These are phyloP conservation scores for Tricladium varicosporioides DNA, from an alignment of 2,329 filamentous ascomycete genomes.

Conservation along the genomic window DNA sequence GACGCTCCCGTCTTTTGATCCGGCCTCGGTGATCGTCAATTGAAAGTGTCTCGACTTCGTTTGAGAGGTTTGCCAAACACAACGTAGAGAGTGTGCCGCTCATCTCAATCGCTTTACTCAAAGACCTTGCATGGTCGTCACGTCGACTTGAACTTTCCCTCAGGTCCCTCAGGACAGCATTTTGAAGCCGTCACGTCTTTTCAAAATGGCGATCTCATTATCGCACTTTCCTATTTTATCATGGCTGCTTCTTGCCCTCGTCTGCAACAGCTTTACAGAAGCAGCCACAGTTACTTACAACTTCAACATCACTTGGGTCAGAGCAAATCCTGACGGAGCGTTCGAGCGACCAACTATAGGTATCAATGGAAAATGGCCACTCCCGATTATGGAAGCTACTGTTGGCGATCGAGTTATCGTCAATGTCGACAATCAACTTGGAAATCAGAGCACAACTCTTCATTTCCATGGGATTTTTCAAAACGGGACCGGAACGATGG, in stretches of 20 bases:
- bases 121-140: slow-evolving; percentile 8
- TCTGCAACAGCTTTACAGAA: slow-evolving; percentile 31
- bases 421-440: slow-evolving; percentile 37
- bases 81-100: not conserved
- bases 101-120: slow-evolving; percentile 14
- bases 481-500: slow-evolving; percentile 66
- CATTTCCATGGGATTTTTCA: slow-evolving; percentile 72
- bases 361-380: slow-evolving; percentile 75
- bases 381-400: slow-evolving; percentile 62
- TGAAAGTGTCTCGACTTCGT: not conserved
- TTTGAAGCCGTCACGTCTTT: not conserved
- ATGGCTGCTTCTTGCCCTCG: slow-evolving; percentile 29
- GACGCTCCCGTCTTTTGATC: slow-evolving; percentile 9
- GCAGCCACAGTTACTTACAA: slow-evolving; percentile 55
- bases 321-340: slow-evolving; percentile 67
- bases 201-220: slow-evolving; percentile 43
- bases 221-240: slow-evolving; percentile 40
- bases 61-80: slow-evolving; percentile 3
- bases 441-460: slow-evolving; percentile 60
- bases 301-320: slow-evolving; percentile 71
- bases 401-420: slow-evolving; percentile 55
- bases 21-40: slow-evolving; percentile 12
- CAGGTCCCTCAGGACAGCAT: not conserved
- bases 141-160: slow-evolving; percentile 5
- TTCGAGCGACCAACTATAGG: slow-evolving; percentile 67